A percentile compares a stretch with the other conserved stretches of the same genome.
Conservation (phyloP, 2,329 filamentous ascomycete species). For the Fonsecaea erecta region DNA sequence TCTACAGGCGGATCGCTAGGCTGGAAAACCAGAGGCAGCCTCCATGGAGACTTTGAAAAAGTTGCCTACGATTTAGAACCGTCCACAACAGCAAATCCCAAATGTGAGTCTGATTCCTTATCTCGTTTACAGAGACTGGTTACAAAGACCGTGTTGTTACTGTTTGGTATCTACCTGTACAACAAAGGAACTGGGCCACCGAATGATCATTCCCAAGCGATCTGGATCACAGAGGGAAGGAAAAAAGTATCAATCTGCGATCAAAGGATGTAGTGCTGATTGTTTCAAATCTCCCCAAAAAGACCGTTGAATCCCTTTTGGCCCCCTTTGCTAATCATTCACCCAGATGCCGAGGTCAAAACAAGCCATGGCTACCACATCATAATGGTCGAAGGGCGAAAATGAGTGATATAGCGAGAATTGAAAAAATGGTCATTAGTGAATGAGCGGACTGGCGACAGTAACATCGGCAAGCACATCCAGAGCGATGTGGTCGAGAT, state of each 20-base stretch:
- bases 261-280: constrained; percentile 2
- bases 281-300: constrained; percentile 9
- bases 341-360: constrained; percentile 61
- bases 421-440: constrained; percentile 20
- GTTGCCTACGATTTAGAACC: constrained; percentile 66
- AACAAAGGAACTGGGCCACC: constrained; percentile 9
- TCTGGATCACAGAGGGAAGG: background rate
- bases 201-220: constrained; percentile 24
- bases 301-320: constrained; percentile 14
- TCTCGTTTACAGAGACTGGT: constrained; percentile 9
- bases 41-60: constrained; percentile 65
- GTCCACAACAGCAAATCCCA: constrained; percentile 65
- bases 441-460: constrained; percentile 34
- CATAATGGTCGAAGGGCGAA: constrained; percentile 69
- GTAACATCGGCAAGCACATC: constrained; percentile 38
- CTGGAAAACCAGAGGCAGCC: constrained; percentile 64
- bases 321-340: constrained; percentile 18
- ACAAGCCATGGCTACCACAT: constrained; percentile 70
- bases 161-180: constrained; percentile 24
- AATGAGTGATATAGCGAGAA: constrained; percentile 45
- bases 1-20: constrained; percentile 62
- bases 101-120: constrained; percentile 40
- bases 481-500: constrained; percentile 33
- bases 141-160: constrained; percentile 16
- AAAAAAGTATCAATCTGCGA: background rate